Percentiles rank a stretch among this genome's conserved stretches.
Conservation (phyloP, 441 rosid genomes). For the Euphorbia corollata region DNA sequence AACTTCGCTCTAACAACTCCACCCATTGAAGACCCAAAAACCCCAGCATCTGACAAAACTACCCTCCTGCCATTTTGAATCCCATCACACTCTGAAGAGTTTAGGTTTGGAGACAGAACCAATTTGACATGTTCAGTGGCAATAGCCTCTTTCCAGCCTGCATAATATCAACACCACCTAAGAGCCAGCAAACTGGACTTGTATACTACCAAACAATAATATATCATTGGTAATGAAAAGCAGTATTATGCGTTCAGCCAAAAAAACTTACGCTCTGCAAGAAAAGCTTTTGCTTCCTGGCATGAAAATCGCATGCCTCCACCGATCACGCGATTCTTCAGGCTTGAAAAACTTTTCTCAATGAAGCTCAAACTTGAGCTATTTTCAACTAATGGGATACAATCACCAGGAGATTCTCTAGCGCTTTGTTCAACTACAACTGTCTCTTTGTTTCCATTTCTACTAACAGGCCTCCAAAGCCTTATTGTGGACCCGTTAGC, state of each 20-base stretch:
- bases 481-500: constrained; percentile 40
- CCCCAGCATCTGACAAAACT: constrained; percentile 7
- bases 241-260: not conserved
- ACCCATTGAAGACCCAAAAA: constrained; percentile 20
- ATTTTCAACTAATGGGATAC: constrained; percentile 26
- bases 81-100: constrained; percentile 25
- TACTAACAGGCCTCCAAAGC: constrained; percentile 71
- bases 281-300: constrained; percentile 62
- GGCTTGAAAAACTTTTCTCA: constrained; percentile 17
- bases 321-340: constrained; percentile 14
- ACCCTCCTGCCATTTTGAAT: constrained; percentile 21
- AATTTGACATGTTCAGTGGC: constrained; percentile 60
- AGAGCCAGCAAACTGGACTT: not conserved
- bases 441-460: constrained; percentile 40
- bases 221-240: not conserved
- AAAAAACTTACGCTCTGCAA: constrained; percentile 55
- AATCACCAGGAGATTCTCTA: constrained; percentile 34
- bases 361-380: constrained; percentile 16
- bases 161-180: constrained; percentile 5
- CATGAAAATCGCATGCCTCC: constrained; percentile 40
- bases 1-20: constrained; percentile 34
- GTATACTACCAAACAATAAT: constrained; percentile 4
- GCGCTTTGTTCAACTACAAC: constrained; percentile 24
- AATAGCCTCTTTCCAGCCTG: constrained; percentile 91
- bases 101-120: constrained; percentile 39